These are phyloP conservation scores for Aureobasidium sp. DNA, from an alignment of 2,329 filamentous ascomycete genomes.

Conservation along the genomic window DNA sequence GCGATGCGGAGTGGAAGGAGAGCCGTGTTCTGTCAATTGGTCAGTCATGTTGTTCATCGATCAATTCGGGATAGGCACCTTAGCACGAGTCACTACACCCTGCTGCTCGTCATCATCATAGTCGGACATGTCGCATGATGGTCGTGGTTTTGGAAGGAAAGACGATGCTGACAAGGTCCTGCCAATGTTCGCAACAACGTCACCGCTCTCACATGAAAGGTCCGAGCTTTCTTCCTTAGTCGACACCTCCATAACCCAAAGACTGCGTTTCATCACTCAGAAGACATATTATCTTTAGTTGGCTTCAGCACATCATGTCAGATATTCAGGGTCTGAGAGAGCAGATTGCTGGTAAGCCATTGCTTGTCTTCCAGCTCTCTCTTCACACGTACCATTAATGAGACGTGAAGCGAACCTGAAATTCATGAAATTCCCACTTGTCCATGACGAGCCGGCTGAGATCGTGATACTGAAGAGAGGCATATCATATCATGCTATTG, in stretches of 20 bases:
- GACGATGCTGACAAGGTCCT: constrained; percentile 3
- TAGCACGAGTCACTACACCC: neutral
- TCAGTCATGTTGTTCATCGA: neutral
- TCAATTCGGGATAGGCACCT: neutral
- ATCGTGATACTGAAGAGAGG: too few species aligned
- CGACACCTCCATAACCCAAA: too few species aligned
- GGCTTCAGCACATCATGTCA: too few species aligned
- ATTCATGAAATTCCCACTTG: too few species aligned
- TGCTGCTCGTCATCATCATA: constrained; percentile 16
- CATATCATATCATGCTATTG: too few species aligned
- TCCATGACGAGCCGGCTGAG: too few species aligned
- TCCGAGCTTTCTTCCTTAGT: neutral
- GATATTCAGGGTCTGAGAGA: neutral
- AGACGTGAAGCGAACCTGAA: too few species aligned
- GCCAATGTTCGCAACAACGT: neutral
- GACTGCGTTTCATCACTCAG: too few species aligned
- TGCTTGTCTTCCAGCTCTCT: too few species aligned
- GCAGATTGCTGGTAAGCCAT: neutral
- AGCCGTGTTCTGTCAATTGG: constrained; percentile 52
- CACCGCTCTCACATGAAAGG: constrained; percentile 19
- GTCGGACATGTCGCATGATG: constrained; percentile 20
- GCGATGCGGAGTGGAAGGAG: constrained; percentile 60
- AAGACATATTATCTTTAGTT: too few species aligned
- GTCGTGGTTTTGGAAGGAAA: constrained; percentile 2
- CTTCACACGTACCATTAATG: too few species aligned